Conservation (phyloP, 2,329 filamentous ascomycete species). For the Ophiostoma populinum region DNA sequence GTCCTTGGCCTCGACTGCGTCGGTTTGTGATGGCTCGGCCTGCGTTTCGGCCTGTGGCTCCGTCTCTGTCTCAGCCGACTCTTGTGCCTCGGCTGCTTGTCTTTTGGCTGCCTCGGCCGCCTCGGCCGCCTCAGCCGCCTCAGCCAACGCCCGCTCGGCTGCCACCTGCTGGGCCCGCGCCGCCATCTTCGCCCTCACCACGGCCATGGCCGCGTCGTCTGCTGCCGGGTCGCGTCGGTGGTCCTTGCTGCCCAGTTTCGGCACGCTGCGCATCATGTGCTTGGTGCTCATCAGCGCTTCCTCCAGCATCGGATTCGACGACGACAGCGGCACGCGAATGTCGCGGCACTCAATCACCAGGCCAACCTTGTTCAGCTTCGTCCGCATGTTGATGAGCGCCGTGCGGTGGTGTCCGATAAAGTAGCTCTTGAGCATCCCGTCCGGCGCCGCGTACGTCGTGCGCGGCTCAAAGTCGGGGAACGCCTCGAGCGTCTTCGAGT, state of each 20-base stretch:
- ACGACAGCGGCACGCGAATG: conserved; percentile 75
- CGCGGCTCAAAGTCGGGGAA: conserved; percentile 51
- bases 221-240: no score
- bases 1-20: background rate
- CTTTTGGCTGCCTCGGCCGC: background rate
- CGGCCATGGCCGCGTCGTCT: no score
- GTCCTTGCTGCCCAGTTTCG: no score
- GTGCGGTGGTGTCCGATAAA: conserved; percentile 85
- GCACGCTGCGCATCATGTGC: no score
- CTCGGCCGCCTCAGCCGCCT: no score
- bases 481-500: background rate
- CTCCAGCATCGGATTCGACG: conserved; percentile 81
- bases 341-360: conserved; percentile 91
- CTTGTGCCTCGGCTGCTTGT: no score
- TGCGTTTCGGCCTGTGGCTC: background rate
- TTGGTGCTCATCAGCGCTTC: conserved; percentile 45
- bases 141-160: no score
- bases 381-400: conserved; percentile 68
- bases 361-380: conserved; percentile 61
- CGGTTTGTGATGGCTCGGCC: no score
- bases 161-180: background rate
- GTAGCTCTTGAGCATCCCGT: conserved; percentile 71
- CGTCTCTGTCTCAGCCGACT: background rate
- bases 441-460: conserved; percentile 50
- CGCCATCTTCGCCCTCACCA: background rate